Conservation (phyloP, 768 basidiomycete species). For the Vararia minispora region DNA sequence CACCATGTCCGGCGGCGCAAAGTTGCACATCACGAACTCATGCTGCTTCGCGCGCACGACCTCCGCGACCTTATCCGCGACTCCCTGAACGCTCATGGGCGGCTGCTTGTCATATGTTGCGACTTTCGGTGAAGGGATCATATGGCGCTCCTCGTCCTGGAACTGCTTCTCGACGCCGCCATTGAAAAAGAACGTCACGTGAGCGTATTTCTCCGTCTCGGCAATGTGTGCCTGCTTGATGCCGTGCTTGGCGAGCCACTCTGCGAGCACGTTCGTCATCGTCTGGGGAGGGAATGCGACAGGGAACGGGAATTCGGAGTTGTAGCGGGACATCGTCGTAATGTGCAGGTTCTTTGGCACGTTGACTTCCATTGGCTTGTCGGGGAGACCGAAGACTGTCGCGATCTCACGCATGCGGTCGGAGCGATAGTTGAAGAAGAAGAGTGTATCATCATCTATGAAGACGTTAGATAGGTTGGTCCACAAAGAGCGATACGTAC, state of each 20-base stretch:
- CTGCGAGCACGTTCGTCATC: slow-evolving; percentile 92
- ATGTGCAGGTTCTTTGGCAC: slow-evolving; percentile 81
- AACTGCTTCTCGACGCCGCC: slow-evolving; percentile 94
- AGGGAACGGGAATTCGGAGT: slow-evolving; percentile 79
- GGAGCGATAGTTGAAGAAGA: slow-evolving; percentile 97
- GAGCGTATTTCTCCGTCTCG: slow-evolving; percentile 97
- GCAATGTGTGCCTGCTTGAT: slow-evolving; percentile 85
- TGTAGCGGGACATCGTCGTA: slow-evolving; percentile 92
- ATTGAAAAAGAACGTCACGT: slow-evolving; percentile 98
- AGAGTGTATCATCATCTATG: slow-evolving; percentile 76
- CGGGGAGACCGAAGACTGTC: slow-evolving; percentile 67
- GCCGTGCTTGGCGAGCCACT: slow-evolving; percentile 74
- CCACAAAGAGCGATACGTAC: slow-evolving; percentile 8
- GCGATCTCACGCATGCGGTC: slow-evolving; percentile 91
- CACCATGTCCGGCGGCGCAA: slow-evolving; percentile 95
- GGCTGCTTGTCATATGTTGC: slow-evolving; percentile 91
- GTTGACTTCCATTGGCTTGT: slow-evolving; percentile 76
- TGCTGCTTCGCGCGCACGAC: slow-evolving; percentile 56
- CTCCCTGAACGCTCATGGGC: slow-evolving; percentile 79
- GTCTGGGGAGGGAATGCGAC: slow-evolving; percentile 89
- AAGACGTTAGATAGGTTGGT: neutral
- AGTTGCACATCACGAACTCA: slow-evolving; percentile 97
- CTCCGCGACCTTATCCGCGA: slow-evolving; percentile 89
- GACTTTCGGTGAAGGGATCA: slow-evolving; percentile 90
- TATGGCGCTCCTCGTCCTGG: slow-evolving; percentile 65